phyloP scores from a whole-genome alignment of 164 flowering plant species.

The Tetracentron sinense region DNA sequence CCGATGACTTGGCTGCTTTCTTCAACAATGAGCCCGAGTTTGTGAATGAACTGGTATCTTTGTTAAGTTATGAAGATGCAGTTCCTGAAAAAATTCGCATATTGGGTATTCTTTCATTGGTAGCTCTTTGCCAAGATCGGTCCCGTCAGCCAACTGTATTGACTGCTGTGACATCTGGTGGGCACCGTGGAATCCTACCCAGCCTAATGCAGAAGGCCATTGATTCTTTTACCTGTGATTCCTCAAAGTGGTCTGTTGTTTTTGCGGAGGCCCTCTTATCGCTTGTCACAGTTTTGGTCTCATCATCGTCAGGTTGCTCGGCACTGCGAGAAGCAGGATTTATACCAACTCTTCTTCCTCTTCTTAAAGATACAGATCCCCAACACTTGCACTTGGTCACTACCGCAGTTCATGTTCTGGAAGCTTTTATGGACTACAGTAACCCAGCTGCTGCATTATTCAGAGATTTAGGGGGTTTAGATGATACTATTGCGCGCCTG shows the following conservation, averaged over 20 bases:
- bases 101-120: conserved; percentile 64
- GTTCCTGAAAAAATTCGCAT: conserved; percentile 69
- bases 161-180: conserved; percentile 82
- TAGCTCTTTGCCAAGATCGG: conserved; percentile 84
- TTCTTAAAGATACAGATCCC: conserved; percentile 77
- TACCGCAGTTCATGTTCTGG: conserved; percentile 80
- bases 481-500: conserved; percentile 77
- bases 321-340: conserved; percentile 93
- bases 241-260: conserved; percentile 73
- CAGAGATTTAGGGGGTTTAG: conserved; percentile 88
- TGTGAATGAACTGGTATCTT: conserved; percentile 71
- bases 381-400: conserved; percentile 88
- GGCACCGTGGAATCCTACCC: conserved; percentile 77
- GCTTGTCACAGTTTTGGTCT: conserved; percentile 80
- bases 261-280: conserved; percentile 87
- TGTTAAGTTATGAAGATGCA: conserved; percentile 77
- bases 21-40: conserved; percentile 86
- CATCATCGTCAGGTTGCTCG: conserved; percentile 86
- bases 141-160: conserved; percentile 69
- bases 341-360: conserved; percentile 86
- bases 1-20: conserved; percentile 71
- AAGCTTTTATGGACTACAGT: conserved; percentile 92
- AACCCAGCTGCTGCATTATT: conserved; percentile 87
- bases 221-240: conserved; percentile 51
- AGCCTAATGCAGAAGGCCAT: conserved; percentile 93